These are phyloP conservation scores for Solanum boliviense DNA, from an alignment of 257 asterid species.

Conservation along the genomic window DNA sequence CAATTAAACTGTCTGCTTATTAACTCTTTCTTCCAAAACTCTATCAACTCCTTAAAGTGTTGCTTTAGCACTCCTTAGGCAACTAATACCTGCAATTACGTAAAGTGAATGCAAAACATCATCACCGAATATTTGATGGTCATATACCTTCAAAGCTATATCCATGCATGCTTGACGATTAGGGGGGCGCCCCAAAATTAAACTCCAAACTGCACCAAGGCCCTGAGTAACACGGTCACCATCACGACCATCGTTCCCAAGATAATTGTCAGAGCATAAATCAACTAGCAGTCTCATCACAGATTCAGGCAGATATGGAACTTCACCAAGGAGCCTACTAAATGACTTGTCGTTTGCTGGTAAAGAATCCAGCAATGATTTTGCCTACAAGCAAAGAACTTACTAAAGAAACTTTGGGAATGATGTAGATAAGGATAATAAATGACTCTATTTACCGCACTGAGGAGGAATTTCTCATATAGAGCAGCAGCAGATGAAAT, in stretches of 20 bases:
- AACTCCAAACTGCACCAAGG: constrained; percentile 91
- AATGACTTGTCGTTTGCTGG: constrained; percentile 94
- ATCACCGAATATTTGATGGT: not conserved
- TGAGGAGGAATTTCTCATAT: constrained; percentile 71
- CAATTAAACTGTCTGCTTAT: not conserved
- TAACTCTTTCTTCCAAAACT: not conserved
- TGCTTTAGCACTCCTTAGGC: not conserved
- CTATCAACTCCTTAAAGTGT: not conserved
- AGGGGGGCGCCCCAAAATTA: constrained; percentile 73
- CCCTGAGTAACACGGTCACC: constrained; percentile 97
- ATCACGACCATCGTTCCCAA: constrained; percentile 51
- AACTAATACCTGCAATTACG: not conserved
- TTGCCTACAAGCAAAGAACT: constrained; percentile 49
- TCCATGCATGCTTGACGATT: constrained; percentile 83
- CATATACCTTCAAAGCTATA: constrained; percentile 79
- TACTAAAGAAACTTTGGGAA: constrained; percentile 9
- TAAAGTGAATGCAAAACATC: constrained; percentile 2
- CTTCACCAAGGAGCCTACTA: constrained; percentile 92
- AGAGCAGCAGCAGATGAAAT: constrained; percentile 48
- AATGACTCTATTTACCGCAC: constrained; percentile 56
- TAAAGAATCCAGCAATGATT: constrained; percentile 55
- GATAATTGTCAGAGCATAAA: constrained; percentile 50
- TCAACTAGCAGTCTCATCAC: constrained; percentile 63
- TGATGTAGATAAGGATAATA: not conserved
- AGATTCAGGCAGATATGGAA: constrained; percentile 78